phyloP scores from a whole-genome alignment of 495 filamentous ascomycete genomes.

The Staphylotrichum longicolle region DNA sequence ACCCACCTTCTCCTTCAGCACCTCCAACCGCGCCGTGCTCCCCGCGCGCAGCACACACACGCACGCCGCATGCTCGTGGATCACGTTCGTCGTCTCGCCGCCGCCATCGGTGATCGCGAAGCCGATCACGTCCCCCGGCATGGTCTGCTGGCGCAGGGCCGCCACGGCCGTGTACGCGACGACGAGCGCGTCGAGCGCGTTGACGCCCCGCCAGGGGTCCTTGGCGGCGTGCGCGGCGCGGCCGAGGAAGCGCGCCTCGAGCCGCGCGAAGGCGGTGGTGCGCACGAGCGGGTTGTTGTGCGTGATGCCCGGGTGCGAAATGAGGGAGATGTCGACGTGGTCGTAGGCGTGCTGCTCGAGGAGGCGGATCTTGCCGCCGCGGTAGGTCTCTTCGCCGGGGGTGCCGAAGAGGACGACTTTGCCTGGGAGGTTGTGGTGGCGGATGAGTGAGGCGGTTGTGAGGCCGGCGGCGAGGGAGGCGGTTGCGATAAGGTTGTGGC shows the following conservation, averaged over 20 bases:
- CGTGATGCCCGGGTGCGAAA: conserved; percentile 56
- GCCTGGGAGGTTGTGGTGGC: conserved; percentile 48
- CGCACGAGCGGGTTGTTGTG: conserved; percentile 45
- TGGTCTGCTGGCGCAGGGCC: conserved; percentile 61
- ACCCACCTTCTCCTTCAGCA: conserved; percentile 50
- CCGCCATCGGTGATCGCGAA: conserved; percentile 60
- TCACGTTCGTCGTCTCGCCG: conserved; percentile 60
- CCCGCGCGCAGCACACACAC: conserved; percentile 54
- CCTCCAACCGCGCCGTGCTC: conserved; percentile 45
- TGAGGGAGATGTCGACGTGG: conserved; percentile 62
- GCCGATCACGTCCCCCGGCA: conserved; percentile 60
- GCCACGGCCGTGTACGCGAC: conserved; percentile 61
- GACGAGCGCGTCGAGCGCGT: conserved; percentile 62
- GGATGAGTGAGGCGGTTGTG: conserved; percentile 53
- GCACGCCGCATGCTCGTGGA: conserved; percentile 56
- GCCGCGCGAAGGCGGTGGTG: conserved; percentile 49
- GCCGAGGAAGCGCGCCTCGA: conserved; percentile 53
- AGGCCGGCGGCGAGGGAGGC: conserved; percentile 59
- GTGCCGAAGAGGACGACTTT: conserved; percentile 65
- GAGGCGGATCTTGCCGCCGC: conserved; percentile 66
- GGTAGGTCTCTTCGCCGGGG: conserved; percentile 63
- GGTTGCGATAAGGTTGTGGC: conserved; percentile 68
- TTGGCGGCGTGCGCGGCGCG: conserved; percentile 56
- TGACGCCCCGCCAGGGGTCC: conserved; percentile 63
- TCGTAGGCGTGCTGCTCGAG: conserved; percentile 62